These are phyloP conservation scores for Avena eriantha DNA, from an alignment of 176 grass and related monocot genomes.

Conservation along the genomic window DNA sequence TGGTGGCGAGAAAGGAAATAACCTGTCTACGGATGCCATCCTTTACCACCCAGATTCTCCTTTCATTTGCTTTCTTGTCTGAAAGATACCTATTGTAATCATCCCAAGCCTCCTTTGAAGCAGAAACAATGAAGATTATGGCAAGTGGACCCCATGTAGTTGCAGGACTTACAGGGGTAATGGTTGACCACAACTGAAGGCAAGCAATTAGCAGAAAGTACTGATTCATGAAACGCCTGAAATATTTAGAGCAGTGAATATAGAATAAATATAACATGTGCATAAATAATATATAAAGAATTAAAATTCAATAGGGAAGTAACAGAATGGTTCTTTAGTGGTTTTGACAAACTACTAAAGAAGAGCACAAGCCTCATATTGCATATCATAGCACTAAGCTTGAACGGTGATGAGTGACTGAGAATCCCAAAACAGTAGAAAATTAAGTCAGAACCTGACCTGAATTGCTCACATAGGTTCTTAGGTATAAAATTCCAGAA, in stretches of 20 bases:
- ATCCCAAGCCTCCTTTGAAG: constrained; percentile 96
- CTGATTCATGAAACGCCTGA: constrained; percentile 96
- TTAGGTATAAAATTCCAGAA: constrained; percentile 86
- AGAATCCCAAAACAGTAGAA: neutral
- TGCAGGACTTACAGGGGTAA: constrained; percentile 88
- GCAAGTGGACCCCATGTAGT: constrained; percentile 93
- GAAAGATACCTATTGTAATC: constrained; percentile 95
- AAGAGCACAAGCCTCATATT: neutral
- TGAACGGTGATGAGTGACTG: neutral
- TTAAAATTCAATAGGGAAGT: constrained; percentile 11
- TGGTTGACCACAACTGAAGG: constrained; percentile 85
- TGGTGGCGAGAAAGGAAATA: constrained; percentile 9
- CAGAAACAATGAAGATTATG: constrained; percentile 93
- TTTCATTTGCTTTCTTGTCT: constrained; percentile 96
- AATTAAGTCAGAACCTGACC: constrained; percentile 76
- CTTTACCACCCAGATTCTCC: constrained; percentile 77
- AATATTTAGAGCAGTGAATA: constrained; percentile 40
- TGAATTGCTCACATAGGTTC: constrained; percentile 97
- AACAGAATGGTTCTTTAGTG: constrained; percentile 13
- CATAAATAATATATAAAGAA: neutral
- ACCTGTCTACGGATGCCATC: constrained; percentile 73
- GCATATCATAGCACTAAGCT: constrained; percentile 12
- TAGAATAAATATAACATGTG: neutral
- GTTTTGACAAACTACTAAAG: constrained; percentile 31
- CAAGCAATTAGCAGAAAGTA: constrained; percentile 95